A percentile compares a stretch with the other conserved stretches of the same genome.
phyloP scores from a whole-genome alignment of 805 yeast genomes.

The Candida piceae region DNA sequence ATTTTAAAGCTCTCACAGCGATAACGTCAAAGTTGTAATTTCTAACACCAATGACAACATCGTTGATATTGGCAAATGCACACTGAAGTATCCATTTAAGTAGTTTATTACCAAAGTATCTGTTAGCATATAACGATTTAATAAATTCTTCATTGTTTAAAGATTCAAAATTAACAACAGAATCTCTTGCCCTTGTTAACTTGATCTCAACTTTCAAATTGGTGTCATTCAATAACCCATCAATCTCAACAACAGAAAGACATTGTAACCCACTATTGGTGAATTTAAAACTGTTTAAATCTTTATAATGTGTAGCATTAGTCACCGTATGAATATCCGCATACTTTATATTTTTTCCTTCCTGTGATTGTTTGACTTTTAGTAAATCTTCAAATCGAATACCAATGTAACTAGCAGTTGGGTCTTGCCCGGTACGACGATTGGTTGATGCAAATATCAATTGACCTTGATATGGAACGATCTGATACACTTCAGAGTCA shows the following conservation, averaged over 20 bases:
- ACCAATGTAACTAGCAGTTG: slow-evolving; percentile 4
- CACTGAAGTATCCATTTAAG: slow-evolving; percentile 9
- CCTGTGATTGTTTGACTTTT: not conserved
- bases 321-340: slow-evolving; percentile 3
- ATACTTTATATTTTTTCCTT: slow-evolving; percentile 2
- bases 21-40: not conserved
- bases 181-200: too few relatives aligned
- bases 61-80: slow-evolving; percentile 1
- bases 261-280: not conserved
- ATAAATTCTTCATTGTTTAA: not conserved
- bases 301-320: not conserved
- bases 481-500: slow-evolving; percentile 1
- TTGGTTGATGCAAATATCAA: slow-evolving; percentile 5
- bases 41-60: slow-evolving; percentile 8
- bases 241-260: slow-evolving; percentile 6
- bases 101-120: not conserved
- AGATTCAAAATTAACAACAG: too few relatives aligned
- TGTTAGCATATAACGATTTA: not conserved
- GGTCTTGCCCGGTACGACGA: slow-evolving; percentile 2
- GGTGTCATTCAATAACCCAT: slow-evolving; percentile 1
- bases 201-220: too few relatives aligned
- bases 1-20: not conserved
- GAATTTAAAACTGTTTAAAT: not conserved
- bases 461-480: slow-evolving; percentile 8
- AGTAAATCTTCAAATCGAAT: slow-evolving; percentile 8